Evolutionary conservation across 2,329 filamentous ascomycete genomes (phyloP), one percentile per base, ranked within the genome.

Genomic region (Cytospora chrysosperma): DNA sequence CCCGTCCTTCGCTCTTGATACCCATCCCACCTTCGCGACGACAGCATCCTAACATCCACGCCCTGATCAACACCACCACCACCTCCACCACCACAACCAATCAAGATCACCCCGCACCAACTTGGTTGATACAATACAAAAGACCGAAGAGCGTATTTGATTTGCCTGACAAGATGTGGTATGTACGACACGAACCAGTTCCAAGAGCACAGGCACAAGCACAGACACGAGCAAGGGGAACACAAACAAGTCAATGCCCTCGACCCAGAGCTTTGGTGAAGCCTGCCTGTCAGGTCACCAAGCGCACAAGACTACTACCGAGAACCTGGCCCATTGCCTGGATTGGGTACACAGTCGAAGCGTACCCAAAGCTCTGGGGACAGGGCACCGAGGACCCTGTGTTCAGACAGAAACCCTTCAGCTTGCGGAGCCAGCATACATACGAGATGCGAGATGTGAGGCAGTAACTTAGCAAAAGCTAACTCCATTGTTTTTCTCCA

Each of bases 81-180:
- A 24, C 8, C 37, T n/a, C n/a, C 34, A 54, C 8, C 37, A 19
- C 17, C 50, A 21, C 17, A n/a, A 24, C 8, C 37, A n/a, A 19
- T 10, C 50, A 21, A 12, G 15, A 24, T 26, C 28, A 34, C 32
- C 30, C 51, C 32, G 34, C 37, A 52, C 32, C 19, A 30, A n/a
- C 50, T 55, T 34, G 28, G 50, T 55, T 28, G 28, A 54, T 54
- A 59, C 50, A 56, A 37, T 47, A 56, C 60, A 57, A 19, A 63
- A 55, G 26, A 60, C 52, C 59, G 26, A 27, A 52, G 27, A 50
- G 40, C 24, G 34, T 50, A 55, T 68, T 62, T 68, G 67, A 66
- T 69, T 69, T 65, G 67, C 62, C 53, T 52, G 70, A 70, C 73
- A 75, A 70, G 65, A 75, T 76, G 74, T 75, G 73, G 74, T 75